These are phyloP conservation scores for Pseudocercospora eumusae DNA, from an alignment of 2,329 filamentous ascomycete species.

Conservation along the genomic window DNA sequence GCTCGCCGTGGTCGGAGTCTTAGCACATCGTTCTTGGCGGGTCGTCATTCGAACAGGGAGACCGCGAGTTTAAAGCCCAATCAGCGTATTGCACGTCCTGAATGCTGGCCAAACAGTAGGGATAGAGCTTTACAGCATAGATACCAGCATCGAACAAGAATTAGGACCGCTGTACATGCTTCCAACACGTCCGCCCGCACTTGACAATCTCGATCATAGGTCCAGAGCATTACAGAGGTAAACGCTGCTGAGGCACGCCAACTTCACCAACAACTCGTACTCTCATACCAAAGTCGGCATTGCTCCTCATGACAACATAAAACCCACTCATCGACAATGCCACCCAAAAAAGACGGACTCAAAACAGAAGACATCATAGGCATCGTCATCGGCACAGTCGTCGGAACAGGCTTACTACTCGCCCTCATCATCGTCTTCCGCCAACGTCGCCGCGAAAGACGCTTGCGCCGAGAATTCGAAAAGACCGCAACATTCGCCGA, in stretches of 20 bases:
- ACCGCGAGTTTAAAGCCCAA: conserved; percentile 3
- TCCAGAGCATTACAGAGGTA: background rate
- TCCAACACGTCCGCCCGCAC: background rate
- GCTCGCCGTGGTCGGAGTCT: background rate
- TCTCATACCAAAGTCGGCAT: background rate
- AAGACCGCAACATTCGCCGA: background rate
- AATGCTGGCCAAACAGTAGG: conserved; percentile 7
- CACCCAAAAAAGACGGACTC: background rate
- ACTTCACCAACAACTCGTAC: background rate
- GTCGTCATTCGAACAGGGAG: conserved; percentile 9
- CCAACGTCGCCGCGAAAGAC: background rate
- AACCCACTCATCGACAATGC: background rate
- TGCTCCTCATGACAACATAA: background rate
- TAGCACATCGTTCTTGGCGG: conserved; percentile 4
- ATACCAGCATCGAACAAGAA: conserved; percentile 11
- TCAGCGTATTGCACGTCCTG: conserved; percentile 4
- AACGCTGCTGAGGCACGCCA: background rate
- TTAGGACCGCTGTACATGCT: conserved; percentile 2
- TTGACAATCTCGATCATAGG: background rate
- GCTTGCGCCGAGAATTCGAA: background rate
- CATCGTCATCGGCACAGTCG: conserved; percentile 7
- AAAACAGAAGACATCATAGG: background rate
- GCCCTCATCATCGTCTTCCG: background rate
- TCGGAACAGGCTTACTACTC: conserved; percentile 2
- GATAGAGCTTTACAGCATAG: conserved; percentile 6